phyloP scores from a whole-genome alignment of 495 filamentous ascomycete species.

The Hyaloscypha hepaticicola region DNA sequence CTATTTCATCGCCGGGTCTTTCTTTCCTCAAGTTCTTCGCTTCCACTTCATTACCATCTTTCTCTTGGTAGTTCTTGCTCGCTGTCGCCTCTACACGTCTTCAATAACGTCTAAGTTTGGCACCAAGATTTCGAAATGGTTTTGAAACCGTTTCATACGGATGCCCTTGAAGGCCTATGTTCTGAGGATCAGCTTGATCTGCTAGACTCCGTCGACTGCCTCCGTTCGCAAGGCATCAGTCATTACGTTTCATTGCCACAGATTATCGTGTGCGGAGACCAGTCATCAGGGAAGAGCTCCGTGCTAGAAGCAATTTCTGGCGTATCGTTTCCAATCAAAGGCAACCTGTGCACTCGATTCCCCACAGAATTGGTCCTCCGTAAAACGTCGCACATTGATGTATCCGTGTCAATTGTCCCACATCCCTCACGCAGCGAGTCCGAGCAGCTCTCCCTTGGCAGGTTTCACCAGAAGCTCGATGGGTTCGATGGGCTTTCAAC shows the following conservation, averaged over 20 bases:
- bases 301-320: conserved; percentile 68
- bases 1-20: neutral
- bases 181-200: conserved; percentile 47
- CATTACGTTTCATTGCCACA: conserved; percentile 58
- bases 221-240: conserved; percentile 52
- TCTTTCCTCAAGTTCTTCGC: conserved; percentile 10
- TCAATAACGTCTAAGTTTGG: conserved; percentile 3
- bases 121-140: conserved; percentile 29
- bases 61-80: neutral
- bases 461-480: conserved; percentile 40
- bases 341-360: conserved; percentile 53
- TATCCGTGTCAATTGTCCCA: conserved; percentile 42
- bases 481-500: conserved; percentile 36
- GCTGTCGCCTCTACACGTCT: neutral
- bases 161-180: conserved; percentile 27
- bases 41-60: neutral
- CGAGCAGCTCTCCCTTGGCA: conserved; percentile 30
- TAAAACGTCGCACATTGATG: conserved; percentile 30
- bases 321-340: conserved; percentile 55
- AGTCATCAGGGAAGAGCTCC: conserved; percentile 64
- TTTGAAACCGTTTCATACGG: conserved; percentile 29
- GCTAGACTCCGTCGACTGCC: conserved; percentile 54
- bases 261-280: conserved; percentile 63
- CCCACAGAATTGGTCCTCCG: conserved; percentile 57
- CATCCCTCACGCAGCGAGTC: conserved; percentile 31